Evolutionary conservation across 208 protist species (phyloP), one percentile per base, ranked within the genome.

Genomic region (Leishmania tarentolae): DNA sequence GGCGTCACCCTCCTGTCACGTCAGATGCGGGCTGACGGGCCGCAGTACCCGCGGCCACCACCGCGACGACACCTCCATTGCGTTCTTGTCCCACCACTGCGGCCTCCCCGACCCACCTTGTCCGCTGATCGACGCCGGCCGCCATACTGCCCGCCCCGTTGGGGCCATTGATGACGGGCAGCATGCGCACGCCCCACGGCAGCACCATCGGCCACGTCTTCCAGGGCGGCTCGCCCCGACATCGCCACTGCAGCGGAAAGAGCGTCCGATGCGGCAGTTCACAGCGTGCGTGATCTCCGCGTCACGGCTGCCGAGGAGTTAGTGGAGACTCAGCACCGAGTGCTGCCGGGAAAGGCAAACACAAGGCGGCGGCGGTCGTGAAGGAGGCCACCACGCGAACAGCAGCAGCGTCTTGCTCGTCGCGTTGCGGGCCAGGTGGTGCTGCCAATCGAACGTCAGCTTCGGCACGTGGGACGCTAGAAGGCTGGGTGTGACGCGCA

Each of bases 221-320:
- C 92, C 92, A 96, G 63, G 80, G 89, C 53, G 95, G 88, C 2
- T 92, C 95, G 37, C 82, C 73, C 73, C 13, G 83, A 87, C 13
- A 95, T 31, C 37, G 86, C 78, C 0, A 87, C 75, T 13, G 89
- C 86, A 46, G 91, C 75, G 31, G 90, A 95, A 28, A 97, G 86
- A 24, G 80, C 80, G 50, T n/a, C 83, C 85, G 44, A 97, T 74
- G 63, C 94, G 86, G 78, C 89, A 96, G 87, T 97, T 96, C 35
- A 98, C 82, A 13, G 93, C 93, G 91, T 0, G 98, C 98, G 73
- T 99, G 98, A 68, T 98, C 90, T 15, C 98, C 98, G n/a, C n/a
- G 83, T 99, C 98, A 6, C 98, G 83, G 82, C 98, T 98, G 79
- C 99, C 98, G 40, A 99, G 90, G 21, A 97, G 88, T 87, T 97